Percentiles rank a stretch among this genome's conserved stretches.
These are phyloP conservation scores for Rhodotorula toruloides DNA, from an alignment of 768 basidiomycete species.

Conservation along the genomic window DNA sequence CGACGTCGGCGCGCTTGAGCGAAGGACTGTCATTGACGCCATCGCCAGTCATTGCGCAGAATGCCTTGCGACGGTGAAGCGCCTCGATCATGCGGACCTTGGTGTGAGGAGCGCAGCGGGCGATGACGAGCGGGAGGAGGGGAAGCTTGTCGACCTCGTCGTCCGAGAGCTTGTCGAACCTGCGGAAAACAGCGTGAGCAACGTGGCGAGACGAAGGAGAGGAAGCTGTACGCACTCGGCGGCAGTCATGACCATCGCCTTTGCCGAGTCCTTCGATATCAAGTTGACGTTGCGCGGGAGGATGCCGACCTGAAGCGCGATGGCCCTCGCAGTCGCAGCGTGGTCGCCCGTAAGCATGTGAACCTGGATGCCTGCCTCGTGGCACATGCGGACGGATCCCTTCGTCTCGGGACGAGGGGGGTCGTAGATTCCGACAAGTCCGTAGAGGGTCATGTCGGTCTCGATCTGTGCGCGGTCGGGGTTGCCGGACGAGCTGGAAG, in stretches of 20 bases:
- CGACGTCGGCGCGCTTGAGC: constrained; percentile 58
- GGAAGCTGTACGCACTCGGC: constrained; percentile 11
- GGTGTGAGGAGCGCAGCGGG: constrained; percentile 57
- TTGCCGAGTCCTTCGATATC: constrained; percentile 23
- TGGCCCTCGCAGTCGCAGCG: constrained; percentile 59
- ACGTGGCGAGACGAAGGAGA: no score
- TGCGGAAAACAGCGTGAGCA: background rate
- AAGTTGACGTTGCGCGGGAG: constrained; percentile 31
- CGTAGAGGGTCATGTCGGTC: constrained; percentile 54
- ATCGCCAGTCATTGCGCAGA: constrained; percentile 53
- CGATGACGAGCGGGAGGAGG: constrained; percentile 57
- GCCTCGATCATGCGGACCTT: constrained; percentile 60
- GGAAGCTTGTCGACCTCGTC: constrained; percentile 54
- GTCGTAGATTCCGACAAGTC: constrained; percentile 58
- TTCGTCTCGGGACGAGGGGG: constrained; percentile 57
- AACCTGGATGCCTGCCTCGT: constrained; percentile 54
- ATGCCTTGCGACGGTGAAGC: constrained; percentile 55
- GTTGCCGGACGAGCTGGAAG: constrained; percentile 44
- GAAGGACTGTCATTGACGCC: constrained; percentile 62
- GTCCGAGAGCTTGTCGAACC: constrained; percentile 56
- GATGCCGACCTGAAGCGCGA: constrained; percentile 51
- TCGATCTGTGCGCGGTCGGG: constrained; percentile 53
- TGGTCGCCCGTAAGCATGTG: constrained; percentile 58
- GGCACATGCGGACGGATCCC: constrained; percentile 55
- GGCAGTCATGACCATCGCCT: constrained; percentile 38